Base-by-base conservation (phyloP, 139 green algal genomes). In the Edaphochlamys debaryana region DNA sequence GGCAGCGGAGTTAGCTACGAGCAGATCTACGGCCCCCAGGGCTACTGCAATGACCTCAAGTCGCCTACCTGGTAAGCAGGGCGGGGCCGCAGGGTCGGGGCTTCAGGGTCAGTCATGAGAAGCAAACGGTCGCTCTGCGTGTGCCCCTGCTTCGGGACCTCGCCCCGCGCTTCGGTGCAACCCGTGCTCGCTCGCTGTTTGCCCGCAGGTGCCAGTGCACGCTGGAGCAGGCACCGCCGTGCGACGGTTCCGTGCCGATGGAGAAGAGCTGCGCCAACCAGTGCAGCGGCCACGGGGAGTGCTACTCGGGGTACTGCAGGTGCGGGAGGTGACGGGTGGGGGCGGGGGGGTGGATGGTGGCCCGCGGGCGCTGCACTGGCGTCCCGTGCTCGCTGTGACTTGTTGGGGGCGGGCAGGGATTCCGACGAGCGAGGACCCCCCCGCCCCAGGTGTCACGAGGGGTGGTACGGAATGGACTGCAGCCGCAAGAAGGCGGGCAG, bases 221-320 rank as follows among this genome's bases (percentile, higher is more conserved):
- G 30, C 60, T 37, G 60, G 60, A 67, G 60, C 2, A 40, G 27
- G 60, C 60, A 9, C 20, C 6, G 27, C 60, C 60, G 30, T 67
- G 60, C 66, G 37, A 71, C 66, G 36, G 66, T 20, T 32, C 17
- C 8, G 27, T 32, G 22, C 66, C 66, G 36, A 50, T 71, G 36
- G 66, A 71, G 66, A 45, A 6, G 27, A 50, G 20, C 66, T 71
- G 66, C 66, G 13, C n/a, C 19, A 71, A 71, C 66, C 66, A 71
- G 66, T 71, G 66, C 66, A 32, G 2, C 19, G 66, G 66, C 15
- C 66, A 71, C 66, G 66, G 66, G 36, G 66, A 71, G 17, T 71
- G 66, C 66, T 48, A 32, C 66, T 71, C 32, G 22, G 66, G 66
- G 27, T 71, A 27, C 66, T 71, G 66, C 66, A 71, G 66, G 66